Evolutionary conservation across 164 flowering plant genomes (phyloP), one percentile per base, ranked within the genome.

Genomic region (Berberis vulgaris): DNA sequence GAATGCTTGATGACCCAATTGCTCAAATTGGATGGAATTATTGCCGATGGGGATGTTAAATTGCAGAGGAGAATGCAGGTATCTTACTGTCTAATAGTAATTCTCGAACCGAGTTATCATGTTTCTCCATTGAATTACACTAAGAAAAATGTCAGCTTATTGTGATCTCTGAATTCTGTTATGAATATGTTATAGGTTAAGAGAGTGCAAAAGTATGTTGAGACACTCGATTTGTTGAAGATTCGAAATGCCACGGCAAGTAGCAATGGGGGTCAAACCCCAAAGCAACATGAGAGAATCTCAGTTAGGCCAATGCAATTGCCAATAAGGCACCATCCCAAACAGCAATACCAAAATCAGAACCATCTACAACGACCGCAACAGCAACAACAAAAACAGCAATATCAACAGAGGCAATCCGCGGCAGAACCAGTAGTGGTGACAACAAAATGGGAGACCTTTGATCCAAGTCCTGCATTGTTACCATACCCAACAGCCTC

Each of bases 1-100:
- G 99, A 94, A 78, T 57, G 82, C 62, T 71, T 94, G 80, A 94
- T 94, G 99, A 85, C 78, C 63, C 89, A 94, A 57, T 65, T 91
- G 74, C 77, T 94, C 26, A 94, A 87, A 64, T 70, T 94, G 73
- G 99, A 94, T 67, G 84, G 83, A 0, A 80, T 94, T 26, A 65
- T 77, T 53, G 95, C 80, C 1, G 96, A 91, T 46, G 96, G 96
- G 26, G 97, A 89, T 71, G 89, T 75, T 7, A 87, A 87, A 69
- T 66, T 82, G 74, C 96, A 89, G 81, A 83, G 96, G 72, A 89
- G 82, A 84, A 78, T 89, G 86, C 99, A 91, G 94, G 97, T 91
- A 46, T 26, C 3, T 52, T 52, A 26, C 26, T 26, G 26, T 26
- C 26, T 26, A 26, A 26, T 26, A 26, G 26, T 26, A 26, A 26